phyloP scores from a whole-genome alignment of 2,329 filamentous ascomycete species.

The Fusarium praegraminearum region DNA sequence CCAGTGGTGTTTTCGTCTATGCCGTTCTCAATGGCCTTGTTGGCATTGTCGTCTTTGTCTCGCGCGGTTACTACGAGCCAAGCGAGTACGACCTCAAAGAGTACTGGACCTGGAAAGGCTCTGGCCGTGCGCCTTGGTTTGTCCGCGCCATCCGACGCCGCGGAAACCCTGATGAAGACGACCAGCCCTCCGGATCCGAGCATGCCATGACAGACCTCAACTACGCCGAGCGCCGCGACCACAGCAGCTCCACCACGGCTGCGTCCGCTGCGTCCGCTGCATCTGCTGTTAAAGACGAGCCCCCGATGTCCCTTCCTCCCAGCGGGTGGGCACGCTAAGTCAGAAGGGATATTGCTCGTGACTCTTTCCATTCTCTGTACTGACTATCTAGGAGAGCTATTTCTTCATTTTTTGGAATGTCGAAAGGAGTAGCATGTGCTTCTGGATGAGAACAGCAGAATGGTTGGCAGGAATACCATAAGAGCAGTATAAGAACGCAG shows the following conservation, averaged over 20 bases:
- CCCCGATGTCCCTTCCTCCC: constrained; percentile 32
- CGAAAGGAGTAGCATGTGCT: constrained; percentile 10
- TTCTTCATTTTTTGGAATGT: constrained; percentile 32
- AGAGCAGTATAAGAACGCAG: background rate
- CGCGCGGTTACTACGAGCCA: constrained; percentile 59
- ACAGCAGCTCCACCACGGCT: constrained; percentile 31
- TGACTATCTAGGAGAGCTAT: constrained; percentile 7
- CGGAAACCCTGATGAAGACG: constrained; percentile 11
- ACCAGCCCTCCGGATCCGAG: constrained; percentile 20
- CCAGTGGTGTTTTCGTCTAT: constrained; percentile 67
- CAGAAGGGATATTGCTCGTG: background rate
- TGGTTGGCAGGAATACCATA: background rate
- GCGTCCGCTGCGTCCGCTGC: constrained; percentile 41
- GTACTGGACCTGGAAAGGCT: constrained; percentile 67
- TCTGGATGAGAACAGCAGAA: constrained; percentile 12
- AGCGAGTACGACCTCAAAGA: constrained; percentile 67
- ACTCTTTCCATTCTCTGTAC: constrained; percentile 24
- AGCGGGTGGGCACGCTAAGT: constrained; percentile 33
- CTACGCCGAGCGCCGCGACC: constrained; percentile 19
- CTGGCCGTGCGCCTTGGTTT: constrained; percentile 62
- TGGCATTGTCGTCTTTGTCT: constrained; percentile 58
- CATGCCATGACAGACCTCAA: constrained; percentile 27
- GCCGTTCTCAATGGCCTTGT: constrained; percentile 63
- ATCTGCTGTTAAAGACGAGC: constrained; percentile 47
- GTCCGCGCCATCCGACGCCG: constrained; percentile 53